Percentiles rank a stretch among this genome's conserved stretches.
Conservation (phyloP, 768 basidiomycete genomes). For the Phlebiopsis gigantea region DNA sequence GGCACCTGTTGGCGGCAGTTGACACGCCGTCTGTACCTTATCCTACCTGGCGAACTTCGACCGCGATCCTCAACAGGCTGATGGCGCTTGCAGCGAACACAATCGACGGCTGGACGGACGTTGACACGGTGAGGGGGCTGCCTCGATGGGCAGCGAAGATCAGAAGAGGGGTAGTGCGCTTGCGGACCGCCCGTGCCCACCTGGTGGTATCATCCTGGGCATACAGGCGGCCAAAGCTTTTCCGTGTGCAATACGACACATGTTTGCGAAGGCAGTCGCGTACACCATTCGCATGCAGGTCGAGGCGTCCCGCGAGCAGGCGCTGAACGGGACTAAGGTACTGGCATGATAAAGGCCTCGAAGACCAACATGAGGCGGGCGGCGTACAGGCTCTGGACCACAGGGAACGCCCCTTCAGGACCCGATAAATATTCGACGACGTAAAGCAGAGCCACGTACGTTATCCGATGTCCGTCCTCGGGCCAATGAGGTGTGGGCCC, state of each 20-base stretch:
- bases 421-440: background rate
- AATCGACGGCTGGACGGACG: no score
- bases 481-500: background rate
- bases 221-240: background rate
- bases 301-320: background rate
- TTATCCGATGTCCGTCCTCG: background rate
- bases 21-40: no score
- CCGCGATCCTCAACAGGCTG: background rate
- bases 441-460: background rate
- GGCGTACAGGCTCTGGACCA: background rate
- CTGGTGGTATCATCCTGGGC: background rate
- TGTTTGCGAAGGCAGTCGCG: background rate
- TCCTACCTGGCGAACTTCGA: no score
- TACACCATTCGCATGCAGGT: background rate
- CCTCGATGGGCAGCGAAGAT: background rate
- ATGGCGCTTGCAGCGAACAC: background rate
- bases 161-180: background rate
- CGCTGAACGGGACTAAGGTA: background rate
- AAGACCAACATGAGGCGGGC: background rate
- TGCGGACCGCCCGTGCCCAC: background rate
- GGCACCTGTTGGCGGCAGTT: background rate
- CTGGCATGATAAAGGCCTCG: background rate
- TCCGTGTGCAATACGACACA: background rate
- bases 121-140: background rate
- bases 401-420: background rate